A percentile compares a stretch with the other conserved stretches of the same genome.
Conservation (phyloP, 2,329 filamentous ascomycete genomes). For the Pyrenophora seminiperda region DNA sequence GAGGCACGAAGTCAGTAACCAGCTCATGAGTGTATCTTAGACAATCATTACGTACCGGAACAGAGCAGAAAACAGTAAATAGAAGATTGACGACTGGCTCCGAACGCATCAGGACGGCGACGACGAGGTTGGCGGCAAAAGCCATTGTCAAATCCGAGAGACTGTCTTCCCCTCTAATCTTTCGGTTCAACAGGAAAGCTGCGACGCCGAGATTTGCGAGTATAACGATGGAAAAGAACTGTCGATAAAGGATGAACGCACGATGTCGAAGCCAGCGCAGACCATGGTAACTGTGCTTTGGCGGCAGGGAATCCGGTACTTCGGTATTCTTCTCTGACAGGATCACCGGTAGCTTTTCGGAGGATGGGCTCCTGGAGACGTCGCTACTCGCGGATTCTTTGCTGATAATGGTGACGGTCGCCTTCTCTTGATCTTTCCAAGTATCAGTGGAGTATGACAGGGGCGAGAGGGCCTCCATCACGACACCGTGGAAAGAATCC, state of each 20-base stretch:
- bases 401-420: constrained; percentile 10
- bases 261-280: constrained; percentile 41
- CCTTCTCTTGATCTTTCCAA: constrained; percentile 14
- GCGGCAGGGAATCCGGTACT: constrained; percentile 25
- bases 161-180: constrained; percentile 27
- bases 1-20: neutral
- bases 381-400: constrained; percentile 21
- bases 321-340: too few relatives aligned
- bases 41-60: constrained; percentile 25
- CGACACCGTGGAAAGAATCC: neutral
- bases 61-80: constrained; percentile 43
- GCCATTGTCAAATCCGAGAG: constrained; percentile 42
- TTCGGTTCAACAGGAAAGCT: constrained; percentile 30
- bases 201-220: constrained; percentile 34
- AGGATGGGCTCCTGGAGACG: constrained; percentile 11
- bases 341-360: constrained; percentile 22
- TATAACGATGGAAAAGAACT: constrained; percentile 37
- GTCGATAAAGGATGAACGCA: constrained; percentile 39
- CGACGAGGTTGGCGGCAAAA: constrained; percentile 43
- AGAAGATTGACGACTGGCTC: constrained; percentile 47
- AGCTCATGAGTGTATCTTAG: neutral
- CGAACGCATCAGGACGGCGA: constrained; percentile 42
- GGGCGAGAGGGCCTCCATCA: neutral
- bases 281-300: constrained; percentile 36
- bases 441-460: neutral